Evolutionary conservation across 2,329 filamentous ascomycete species (phyloP).

Genomic region (Colletotrichum abscissum): DNA sequence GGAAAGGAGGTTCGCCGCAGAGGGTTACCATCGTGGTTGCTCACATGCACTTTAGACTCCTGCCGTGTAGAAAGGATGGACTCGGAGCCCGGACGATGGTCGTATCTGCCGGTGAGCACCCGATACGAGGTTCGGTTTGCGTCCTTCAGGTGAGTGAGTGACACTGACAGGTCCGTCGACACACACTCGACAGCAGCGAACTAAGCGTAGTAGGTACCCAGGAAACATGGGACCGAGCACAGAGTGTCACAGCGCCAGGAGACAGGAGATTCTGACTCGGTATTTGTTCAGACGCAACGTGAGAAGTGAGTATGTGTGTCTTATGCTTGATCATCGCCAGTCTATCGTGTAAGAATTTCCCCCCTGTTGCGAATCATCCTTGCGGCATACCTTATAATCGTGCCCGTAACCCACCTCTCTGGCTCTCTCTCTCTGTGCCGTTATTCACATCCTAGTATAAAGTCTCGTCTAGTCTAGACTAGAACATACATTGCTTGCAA

Average conservation of each 20-base stretch:
- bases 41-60: not conserved
- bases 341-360: not conserved
- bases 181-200: not conserved
- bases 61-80: no score
- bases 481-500: not conserved
- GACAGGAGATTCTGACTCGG: constrained; percentile 1
- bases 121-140: constrained; percentile 17
- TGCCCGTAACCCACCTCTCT: not conserved
- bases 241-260: no score
- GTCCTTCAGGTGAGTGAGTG: constrained; percentile 15
- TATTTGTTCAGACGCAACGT: constrained; percentile 2
- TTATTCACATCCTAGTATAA: not conserved
- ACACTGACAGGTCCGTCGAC: constrained; percentile 7
- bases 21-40: not conserved
- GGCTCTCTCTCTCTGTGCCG: not conserved
- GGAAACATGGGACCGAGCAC: not conserved
- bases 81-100: not conserved
- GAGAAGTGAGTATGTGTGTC: not conserved
- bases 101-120: not conserved
- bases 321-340: constrained; percentile 9
- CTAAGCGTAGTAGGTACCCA: not conserved
- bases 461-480: constrained; percentile 1
- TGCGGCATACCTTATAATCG: not conserved
- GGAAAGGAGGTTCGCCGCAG: not conserved
- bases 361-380: not conserved